Base-by-base conservation (phyloP, 345 rosid genomes). In the Eucalyptus erythrocorys region DNA sequence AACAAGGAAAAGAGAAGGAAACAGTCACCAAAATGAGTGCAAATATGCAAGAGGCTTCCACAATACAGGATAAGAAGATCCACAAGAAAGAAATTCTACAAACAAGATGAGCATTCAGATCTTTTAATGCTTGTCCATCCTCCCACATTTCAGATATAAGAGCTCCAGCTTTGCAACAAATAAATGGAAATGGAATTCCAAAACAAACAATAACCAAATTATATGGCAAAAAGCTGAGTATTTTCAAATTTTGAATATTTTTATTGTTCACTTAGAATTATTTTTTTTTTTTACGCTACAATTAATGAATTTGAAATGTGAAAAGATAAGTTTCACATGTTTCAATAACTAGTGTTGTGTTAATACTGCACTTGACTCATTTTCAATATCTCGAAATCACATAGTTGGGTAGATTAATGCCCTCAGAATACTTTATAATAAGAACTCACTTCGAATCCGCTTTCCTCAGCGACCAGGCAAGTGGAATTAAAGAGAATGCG, bases 131-230 rank as follows among this genome's bases (percentile, higher is more conserved):
- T 91, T 96, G 99, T 85, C 99, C 99, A 88, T 98, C 99, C 93
- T 98, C 99, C 99, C 99, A 98, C 6, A 98, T 96, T 94, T 98
- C 99, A 90, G 99, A 94, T 91, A 98, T 95, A 91, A 98, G 91
- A 32, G 99, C 96, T 91, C 99, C 99, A 71, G 99, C 96, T 95
- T 99, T 98, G 94, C 92, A 91, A 90, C 91, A 91, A 90, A 85
- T 59, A 86, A 90, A 89, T 90, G 76, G 53, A 88, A 57, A 26
- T 47, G 37, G 30, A 84, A 48, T 13, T 57, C 87, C 26, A 22
- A 53, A 55, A 55, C 37, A 30, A 84, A 30, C 79, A 55, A 61
- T 48, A 26, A 49, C 42, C n/a, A 87, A 68, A 68, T 64, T 19
- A 48, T 43, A 42, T 48, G 15, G 43, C 16, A 32, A 85, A 50